Evolutionary conservation across 2,329 filamentous ascomycete species (phyloP), one percentile per base, ranked within the genome.

Genomic region (Byssothecium circinans): DNA sequence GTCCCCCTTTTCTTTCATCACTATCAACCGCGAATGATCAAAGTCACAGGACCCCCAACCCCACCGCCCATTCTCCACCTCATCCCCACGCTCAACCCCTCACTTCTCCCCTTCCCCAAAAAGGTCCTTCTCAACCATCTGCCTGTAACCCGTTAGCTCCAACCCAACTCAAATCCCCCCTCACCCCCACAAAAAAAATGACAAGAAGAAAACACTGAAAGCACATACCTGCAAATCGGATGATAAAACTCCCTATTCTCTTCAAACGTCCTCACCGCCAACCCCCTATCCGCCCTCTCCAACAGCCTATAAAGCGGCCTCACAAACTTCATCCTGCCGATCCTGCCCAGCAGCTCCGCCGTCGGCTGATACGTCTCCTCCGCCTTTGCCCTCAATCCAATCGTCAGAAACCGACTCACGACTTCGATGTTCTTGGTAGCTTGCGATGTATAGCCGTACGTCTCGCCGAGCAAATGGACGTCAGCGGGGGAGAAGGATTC

Each of bases 261-360:
- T 74, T 88, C 82, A 73, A 96, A 96, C 0, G 91, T 95, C 68
- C 84, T 77, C 43, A 92, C 72, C 0, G 94, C 92, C 62, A 95
- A 72, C 20, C 84, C 75, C 38, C 83, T 78, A 73, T 96, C 86
- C 32, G 88, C 82, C 68, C 85, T 84, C 63, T 87, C 86, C 57
- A 99, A 75, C 41, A 83, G 81, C 52, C 87, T 81, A 75, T 87
- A 96, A 64, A 97, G 74, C 18, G 92, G 90, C 39, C 92, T 80
- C 49, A 97, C 92, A 71, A 92, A 97, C 81, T 97, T 97, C 94
- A 99, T 97, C 47, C 94, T 79, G 11, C 94, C 94, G 19, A 96
- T 91, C 43, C 80, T 79, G 25, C 89, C 88, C 32, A 97, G 77
- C 45, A 96, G 76, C 49, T 88, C 82, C 1, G 87, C 84, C 0